Conservation (phyloP, 2,329 filamentous ascomycete species). For the Fusarium vanettenii region DNA sequence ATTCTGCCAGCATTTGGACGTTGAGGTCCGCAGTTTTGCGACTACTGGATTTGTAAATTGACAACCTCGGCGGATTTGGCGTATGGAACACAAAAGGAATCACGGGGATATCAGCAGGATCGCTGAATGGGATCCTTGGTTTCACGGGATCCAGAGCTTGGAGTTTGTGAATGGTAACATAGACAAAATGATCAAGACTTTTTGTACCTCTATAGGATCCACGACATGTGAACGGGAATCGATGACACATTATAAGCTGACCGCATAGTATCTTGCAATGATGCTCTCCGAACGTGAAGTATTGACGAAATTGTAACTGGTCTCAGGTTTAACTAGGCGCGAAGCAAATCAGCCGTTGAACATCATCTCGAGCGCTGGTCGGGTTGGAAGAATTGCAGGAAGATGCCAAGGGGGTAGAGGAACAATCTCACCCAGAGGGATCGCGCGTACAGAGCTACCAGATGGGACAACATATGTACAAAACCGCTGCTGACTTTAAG, state of each 20-base stretch:
- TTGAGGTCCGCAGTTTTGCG: not conserved
- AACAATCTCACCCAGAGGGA: not conserved
- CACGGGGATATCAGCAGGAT: not conserved
- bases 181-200: conserved; percentile 5
- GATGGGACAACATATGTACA: too few relatives aligned
- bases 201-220: not conserved
- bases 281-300: not conserved
- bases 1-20: conserved; percentile 16
- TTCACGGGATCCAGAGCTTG: not conserved
- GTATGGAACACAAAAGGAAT: not conserved
- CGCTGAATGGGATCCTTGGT: not conserved
- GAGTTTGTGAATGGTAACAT: not conserved
- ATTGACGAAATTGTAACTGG: not conserved
- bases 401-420: not conserved
- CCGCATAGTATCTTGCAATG: not conserved
- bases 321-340: not conserved
- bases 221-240: not conserved
- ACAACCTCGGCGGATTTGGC: not conserved
- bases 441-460: not conserved
- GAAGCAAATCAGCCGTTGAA: not conserved
- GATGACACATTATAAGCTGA: not conserved
- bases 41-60: not conserved
- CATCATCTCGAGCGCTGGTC: not conserved
- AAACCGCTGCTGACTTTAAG: too few relatives aligned
- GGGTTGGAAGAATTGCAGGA: not conserved